These are phyloP conservation scores for Phytophthora crassamura DNA, from an alignment of 352 stramenopile genomes.

Conservation along the genomic window DNA sequence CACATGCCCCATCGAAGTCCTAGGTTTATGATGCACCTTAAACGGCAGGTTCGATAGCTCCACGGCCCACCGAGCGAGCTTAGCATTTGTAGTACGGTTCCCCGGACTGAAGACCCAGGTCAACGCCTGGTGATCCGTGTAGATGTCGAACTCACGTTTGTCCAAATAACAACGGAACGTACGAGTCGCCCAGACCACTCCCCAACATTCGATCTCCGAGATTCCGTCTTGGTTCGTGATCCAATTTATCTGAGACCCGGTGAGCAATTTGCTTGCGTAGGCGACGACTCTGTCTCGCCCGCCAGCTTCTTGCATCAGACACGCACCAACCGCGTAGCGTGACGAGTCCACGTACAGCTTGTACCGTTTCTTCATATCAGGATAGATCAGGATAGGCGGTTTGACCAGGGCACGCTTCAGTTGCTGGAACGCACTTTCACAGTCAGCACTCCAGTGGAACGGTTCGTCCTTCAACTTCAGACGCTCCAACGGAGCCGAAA, in stretches of 20 bases:
- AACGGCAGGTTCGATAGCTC: conserved; percentile 2
- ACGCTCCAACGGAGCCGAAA: conserved; percentile 6
- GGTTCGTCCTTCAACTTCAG: conserved; percentile 11
- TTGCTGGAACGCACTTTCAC: conserved; percentile 6
- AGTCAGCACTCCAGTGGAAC: conserved; percentile 7
- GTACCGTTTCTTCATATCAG: neutral
- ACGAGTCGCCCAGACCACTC: neutral
- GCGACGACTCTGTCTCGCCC: conserved; percentile 1
- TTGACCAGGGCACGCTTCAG: conserved; percentile 2
- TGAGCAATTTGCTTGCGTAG: conserved; percentile 7
- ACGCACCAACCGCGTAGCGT: neutral
- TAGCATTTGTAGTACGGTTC: conserved; percentile 1
- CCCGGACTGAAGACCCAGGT: conserved; percentile 6
- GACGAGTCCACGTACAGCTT: conserved; percentile 13
- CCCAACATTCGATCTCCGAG: conserved; percentile 11
- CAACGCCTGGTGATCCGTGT: conserved; percentile 10
- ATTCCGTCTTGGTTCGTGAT: neutral
- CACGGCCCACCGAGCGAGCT: conserved; percentile 4
- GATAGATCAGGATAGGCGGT: conserved; percentile 10
- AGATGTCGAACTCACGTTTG: conserved; percentile 8
- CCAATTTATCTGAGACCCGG: conserved; percentile 7
- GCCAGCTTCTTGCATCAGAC: conserved; percentile 8
- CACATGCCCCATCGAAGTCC: too few relatives aligned
- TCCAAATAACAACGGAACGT: conserved; percentile 15
- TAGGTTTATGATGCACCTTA: too few relatives aligned